A percentile compares a stretch with the other conserved stretches of the same genome.
Evolutionary conservation across 2,329 filamentous ascomycete species (phyloP).

Genomic region (Trichoderma semiorbis): DNA sequence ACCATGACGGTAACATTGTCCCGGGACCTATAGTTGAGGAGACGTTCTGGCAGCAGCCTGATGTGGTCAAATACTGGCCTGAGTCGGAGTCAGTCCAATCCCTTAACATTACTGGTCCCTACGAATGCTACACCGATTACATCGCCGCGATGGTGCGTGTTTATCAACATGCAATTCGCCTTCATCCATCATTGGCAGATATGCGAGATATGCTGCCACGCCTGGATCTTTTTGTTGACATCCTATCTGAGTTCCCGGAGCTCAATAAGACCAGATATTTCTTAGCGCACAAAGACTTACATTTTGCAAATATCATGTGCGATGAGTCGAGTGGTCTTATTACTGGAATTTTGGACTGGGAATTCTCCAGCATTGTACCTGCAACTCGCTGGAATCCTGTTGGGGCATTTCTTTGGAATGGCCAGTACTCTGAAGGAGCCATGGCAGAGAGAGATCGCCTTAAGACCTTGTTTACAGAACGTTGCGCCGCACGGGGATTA

Average conservation of each 20-base stretch:
- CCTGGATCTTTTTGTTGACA: neutral
- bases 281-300: neutral
- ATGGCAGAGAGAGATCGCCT: neutral
- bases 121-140: conserved; percentile 27
- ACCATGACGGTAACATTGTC: conserved; percentile 16
- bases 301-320: neutral
- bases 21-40: conserved; percentile 34
- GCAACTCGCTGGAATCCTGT: conserved; percentile 34
- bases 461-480: neutral
- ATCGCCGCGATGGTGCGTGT: conserved; percentile 26
- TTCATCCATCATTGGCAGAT: conserved; percentile 26
- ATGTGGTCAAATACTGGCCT: conserved; percentile 30
- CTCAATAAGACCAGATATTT: neutral
- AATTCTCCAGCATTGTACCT: neutral
- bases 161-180: conserved; percentile 29
- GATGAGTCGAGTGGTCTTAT: neutral
- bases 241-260: neutral
- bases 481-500: neutral
- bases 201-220: conserved; percentile 29
- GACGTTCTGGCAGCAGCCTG: conserved; percentile 34
- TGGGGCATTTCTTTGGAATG: conserved; percentile 36
- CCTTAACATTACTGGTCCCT: conserved; percentile 30
- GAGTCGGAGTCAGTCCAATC: conserved; percentile 22
- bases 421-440: neutral
- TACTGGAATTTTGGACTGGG: neutral